Evolutionary conservation across 1,284 basidiomycete genomes (phyloP).

Genomic region (Pholiota adiposa): DNA sequence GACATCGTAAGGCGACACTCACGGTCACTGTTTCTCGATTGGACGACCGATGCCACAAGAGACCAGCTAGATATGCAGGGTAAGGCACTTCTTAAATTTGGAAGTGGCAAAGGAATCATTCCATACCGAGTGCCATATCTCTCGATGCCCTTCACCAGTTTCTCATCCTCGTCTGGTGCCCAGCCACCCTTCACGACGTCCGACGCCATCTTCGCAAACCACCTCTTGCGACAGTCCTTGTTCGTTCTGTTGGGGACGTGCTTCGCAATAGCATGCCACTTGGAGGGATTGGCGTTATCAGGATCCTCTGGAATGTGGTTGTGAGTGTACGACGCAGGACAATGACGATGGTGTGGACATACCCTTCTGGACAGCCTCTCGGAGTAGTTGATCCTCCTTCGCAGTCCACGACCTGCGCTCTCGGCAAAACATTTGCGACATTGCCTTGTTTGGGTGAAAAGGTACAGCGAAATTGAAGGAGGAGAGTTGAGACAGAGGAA

Average conservation of each 20-base stretch:
- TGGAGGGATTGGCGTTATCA: constrained; percentile 54
- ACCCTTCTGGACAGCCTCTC: constrained; percentile 56
- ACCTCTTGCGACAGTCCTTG: constrained; percentile 63
- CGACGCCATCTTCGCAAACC: constrained; percentile 65
- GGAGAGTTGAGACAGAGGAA: constrained; percentile 29
- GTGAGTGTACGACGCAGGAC: constrained; percentile 14
- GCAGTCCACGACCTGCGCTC: constrained; percentile 61
- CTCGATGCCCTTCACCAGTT: constrained; percentile 56
- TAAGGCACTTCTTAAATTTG: constrained; percentile 1
- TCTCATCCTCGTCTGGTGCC: constrained; percentile 60
- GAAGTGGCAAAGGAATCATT: background rate
- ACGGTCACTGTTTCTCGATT: constrained; percentile 61
- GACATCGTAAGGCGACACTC: constrained; percentile 28
- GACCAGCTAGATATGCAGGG: constrained; percentile 47
- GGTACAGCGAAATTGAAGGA: constrained; percentile 20
- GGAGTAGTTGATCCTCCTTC: constrained; percentile 57
- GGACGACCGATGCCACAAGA: constrained; percentile 54
- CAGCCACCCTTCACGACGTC: constrained; percentile 61
- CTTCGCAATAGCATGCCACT: constrained; percentile 64
- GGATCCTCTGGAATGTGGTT: constrained; percentile 47
- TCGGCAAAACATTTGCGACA: constrained; percentile 42
- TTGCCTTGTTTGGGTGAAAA: constrained; percentile 15
- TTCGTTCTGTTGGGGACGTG: constrained; percentile 62
- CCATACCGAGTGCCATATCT: constrained; percentile 53
- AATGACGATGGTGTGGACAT: constrained; percentile 13